phyloP scores from a whole-genome alignment of 768 basidiomycete species.

The Phanerodontia chrysosporium region DNA sequence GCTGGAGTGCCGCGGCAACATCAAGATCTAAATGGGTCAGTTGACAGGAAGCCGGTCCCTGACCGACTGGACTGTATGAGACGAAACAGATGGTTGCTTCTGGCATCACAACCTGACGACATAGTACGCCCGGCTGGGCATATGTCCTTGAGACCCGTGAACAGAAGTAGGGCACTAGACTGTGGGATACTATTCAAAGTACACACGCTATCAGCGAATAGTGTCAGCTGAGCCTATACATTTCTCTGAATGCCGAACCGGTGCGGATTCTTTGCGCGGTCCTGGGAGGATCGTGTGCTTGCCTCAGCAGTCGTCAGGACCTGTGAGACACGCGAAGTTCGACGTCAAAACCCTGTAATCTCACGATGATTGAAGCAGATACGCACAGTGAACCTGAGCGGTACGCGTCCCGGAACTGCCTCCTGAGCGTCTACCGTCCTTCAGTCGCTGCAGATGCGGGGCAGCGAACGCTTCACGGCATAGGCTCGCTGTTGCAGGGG shows the following conservation, averaged over 20 bases:
- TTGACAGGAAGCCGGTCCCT: conserved; percentile 1
- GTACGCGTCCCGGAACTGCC: background rate
- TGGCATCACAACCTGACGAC: background rate
- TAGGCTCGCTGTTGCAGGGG: background rate
- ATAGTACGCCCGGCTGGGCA: background rate
- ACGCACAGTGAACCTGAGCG: background rate
- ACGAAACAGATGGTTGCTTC: background rate
- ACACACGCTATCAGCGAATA: conserved; percentile 5
- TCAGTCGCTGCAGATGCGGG: background rate
- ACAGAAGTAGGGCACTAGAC: conserved; percentile 1
- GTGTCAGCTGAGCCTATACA: conserved; percentile 7
- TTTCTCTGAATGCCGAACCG: background rate
- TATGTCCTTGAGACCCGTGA: background rate
- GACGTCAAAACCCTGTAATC: background rate
- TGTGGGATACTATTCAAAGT: background rate
- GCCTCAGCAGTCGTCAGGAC: background rate
- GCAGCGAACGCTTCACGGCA: background rate
- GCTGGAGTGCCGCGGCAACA: background rate
- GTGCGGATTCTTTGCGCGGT: background rate
- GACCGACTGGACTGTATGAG: background rate
- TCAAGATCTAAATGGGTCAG: background rate
- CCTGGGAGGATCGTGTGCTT: background rate
- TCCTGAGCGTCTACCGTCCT: background rate
- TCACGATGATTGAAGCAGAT: background rate
- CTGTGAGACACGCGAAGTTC: background rate